phyloP scores from a whole-genome alignment of 768 basidiomycete species.

The Pleurotus tuber-regium region DNA sequence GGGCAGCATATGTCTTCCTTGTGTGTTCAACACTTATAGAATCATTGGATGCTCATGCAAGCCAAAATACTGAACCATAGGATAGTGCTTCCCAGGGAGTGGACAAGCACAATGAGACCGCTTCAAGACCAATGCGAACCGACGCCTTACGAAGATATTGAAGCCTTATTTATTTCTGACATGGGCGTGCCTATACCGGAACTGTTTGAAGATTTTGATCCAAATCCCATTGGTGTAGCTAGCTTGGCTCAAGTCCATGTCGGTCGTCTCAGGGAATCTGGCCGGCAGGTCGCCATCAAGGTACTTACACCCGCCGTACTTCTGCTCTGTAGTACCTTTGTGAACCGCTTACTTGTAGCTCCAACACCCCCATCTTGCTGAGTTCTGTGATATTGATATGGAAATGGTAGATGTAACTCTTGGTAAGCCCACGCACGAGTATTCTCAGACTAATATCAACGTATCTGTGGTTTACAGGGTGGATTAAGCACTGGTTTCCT shows the following conservation, averaged over 20 bases:
- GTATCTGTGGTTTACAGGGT: conserved; percentile 38
- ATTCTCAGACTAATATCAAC: background rate
- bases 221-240: conserved; percentile 89
- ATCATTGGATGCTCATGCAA: background rate
- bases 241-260: conserved; percentile 96
- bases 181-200: conserved; percentile 71
- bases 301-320: conserved; percentile 32
- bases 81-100: conserved; percentile 49
- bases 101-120: conserved; percentile 49
- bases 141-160: conserved; percentile 75
- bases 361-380: conserved; percentile 91
- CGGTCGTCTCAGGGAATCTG: conserved; percentile 67
- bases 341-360: conserved; percentile 38
- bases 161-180: conserved; percentile 75
- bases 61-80: background rate
- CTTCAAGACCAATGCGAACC: conserved; percentile 94
- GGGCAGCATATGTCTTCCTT: conserved; percentile 86
- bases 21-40: conserved; percentile 19
- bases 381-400: conserved; percentile 91
- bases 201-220: conserved; percentile 84
- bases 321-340: conserved; percentile 7
- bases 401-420: conserved; percentile 76
- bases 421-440: conserved; percentile 34
- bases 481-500: conserved; percentile 93
- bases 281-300: conserved; percentile 84